Evolutionary conservation across 176 grass and related monocot species (phyloP).

Genomic region (Lolium rigidum): DNA sequence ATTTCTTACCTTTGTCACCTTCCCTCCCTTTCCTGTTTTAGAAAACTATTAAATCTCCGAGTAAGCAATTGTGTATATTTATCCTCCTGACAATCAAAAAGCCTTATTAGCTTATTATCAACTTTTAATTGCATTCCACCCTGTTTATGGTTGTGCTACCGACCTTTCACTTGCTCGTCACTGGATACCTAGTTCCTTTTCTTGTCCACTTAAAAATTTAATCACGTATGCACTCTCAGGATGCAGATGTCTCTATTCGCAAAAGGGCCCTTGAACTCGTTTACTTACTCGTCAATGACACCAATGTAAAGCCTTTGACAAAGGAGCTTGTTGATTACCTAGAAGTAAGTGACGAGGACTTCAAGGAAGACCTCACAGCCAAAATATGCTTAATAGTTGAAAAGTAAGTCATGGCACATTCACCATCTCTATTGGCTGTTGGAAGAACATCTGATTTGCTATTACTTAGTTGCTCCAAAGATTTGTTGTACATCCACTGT

Average conservation of each 20-base stretch:
- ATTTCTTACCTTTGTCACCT: neutral
- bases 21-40: neutral
- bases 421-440: slow-evolving; percentile 13
- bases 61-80: neutral
- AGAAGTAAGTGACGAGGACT: slow-evolving; percentile 95
- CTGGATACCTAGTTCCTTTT: neutral
- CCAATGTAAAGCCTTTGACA: slow-evolving; percentile 89
- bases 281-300: slow-evolving; percentile 91
- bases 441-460: slow-evolving; percentile 26
- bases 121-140: neutral
- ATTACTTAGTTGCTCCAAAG: slow-evolving; percentile 23
- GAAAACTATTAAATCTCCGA: neutral
- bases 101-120: neutral
- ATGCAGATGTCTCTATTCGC: slow-evolving; percentile 98
- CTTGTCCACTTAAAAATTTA: slow-evolving; percentile 45
- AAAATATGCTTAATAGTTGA: slow-evolving; percentile 96
- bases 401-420: slow-evolving; percentile 70
- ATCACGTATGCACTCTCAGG: slow-evolving; percentile 59
- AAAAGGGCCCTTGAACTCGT: slow-evolving; percentile 97
- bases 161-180: slow-evolving; percentile 5
- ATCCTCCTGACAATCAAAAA: neutral
- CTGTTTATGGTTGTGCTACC: slow-evolving; percentile 12
- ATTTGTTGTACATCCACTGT: neutral
- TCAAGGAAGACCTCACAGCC: slow-evolving; percentile 93
- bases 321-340: slow-evolving; percentile 99